Evolutionary conservation across 495 filamentous ascomycete genomes (phyloP).

Genomic region (Talaromyces adpressus): DNA sequence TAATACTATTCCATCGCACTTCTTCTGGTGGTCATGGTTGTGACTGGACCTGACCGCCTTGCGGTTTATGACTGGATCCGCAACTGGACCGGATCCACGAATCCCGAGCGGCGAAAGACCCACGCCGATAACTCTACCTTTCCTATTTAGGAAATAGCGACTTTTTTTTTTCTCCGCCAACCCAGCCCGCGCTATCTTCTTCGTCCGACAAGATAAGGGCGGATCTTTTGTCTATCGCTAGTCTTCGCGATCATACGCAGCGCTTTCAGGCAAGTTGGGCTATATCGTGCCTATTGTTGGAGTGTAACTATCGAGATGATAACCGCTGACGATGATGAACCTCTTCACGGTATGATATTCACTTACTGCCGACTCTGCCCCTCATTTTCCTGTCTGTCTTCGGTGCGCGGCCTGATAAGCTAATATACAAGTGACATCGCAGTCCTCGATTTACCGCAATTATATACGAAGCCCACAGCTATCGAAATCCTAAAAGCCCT

Average conservation of each 20-base stretch:
- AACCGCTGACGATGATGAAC: slow-evolving; percentile 30
- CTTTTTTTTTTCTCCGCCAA: slow-evolving; percentile 30
- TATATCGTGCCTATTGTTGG: not conserved
- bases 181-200: not conserved
- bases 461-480: slow-evolving; percentile 42
- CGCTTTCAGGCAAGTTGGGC: not conserved
- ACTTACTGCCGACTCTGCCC: not conserved
- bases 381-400: slow-evolving; percentile 7
- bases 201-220: not conserved
- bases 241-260: not conserved
- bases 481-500: slow-evolving; percentile 38
- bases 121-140: slow-evolving; percentile 18
- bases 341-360: slow-evolving; percentile 33
- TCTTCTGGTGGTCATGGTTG: not conserved
- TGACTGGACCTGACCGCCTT: not conserved
- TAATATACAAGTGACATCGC: slow-evolving; percentile 28
- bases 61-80: not conserved
- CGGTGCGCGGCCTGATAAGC: slow-evolving; percentile 20
- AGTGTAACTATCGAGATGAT: slow-evolving; percentile 22
- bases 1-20: not conserved
- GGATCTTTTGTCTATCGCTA: not conserved
- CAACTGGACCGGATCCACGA: slow-evolving; percentile 3
- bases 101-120: slow-evolving; percentile 4
- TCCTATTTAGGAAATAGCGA: slow-evolving; percentile 32
- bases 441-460: slow-evolving; percentile 49